These are phyloP conservation scores for Arthrobotrys entomopaga DNA, from an alignment of 2,329 filamentous ascomycete genomes.

Conservation along the genomic window DNA sequence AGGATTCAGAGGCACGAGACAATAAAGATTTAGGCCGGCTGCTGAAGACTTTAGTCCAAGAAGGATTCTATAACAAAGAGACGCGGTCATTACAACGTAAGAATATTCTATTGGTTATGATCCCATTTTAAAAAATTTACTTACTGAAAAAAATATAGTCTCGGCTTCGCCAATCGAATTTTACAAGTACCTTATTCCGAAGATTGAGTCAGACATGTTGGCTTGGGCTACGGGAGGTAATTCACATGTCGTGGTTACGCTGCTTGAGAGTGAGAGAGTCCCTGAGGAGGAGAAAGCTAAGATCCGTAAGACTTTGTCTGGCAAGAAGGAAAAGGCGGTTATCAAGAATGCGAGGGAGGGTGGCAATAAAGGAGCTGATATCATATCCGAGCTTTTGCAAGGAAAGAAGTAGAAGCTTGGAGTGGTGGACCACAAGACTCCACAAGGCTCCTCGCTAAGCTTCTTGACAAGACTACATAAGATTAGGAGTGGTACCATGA, in stretches of 20 bases:
- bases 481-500: no score
- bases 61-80: constrained; percentile 82
- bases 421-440: no score
- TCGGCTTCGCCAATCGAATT: constrained; percentile 83
- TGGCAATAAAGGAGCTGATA: constrained; percentile 54
- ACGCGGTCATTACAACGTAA: constrained; percentile 66
- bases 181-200: constrained; percentile 79
- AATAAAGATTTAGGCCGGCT: constrained; percentile 75
- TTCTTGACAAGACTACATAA: no score
- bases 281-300: constrained; percentile 66
- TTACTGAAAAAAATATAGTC: constrained; percentile 64
- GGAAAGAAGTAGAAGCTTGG: constrained; percentile 11
- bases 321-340: constrained; percentile 63
- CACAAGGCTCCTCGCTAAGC: no score
- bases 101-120: not conserved
- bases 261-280: constrained; percentile 76
- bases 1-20: constrained; percentile 63
- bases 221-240: constrained; percentile 87
- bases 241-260: constrained; percentile 83
- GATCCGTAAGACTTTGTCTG: constrained; percentile 65
- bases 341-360: constrained; percentile 75
- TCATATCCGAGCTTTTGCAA: constrained; percentile 45
- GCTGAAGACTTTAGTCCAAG: constrained; percentile 89
- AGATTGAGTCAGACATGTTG: constrained; percentile 78
- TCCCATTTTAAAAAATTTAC: not conserved